Evolutionary conservation across 371 early-diverging fungal genomes (phyloP).

Genomic region (Zychaea mexicana): DNA sequence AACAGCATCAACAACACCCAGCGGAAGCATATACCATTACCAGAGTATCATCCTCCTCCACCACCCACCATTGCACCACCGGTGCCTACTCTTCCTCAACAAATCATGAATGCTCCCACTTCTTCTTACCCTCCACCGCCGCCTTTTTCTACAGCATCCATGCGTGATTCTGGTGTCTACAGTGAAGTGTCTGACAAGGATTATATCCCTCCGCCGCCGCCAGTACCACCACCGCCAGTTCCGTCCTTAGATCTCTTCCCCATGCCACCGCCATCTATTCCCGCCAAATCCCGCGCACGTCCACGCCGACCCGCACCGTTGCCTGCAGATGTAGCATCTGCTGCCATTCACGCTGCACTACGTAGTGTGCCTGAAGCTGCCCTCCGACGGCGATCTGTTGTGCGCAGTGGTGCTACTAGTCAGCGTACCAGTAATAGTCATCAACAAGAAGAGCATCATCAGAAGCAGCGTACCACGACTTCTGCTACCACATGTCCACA

Average conservation of each 20-base stretch:
- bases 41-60: slow-evolving; percentile 16
- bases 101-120: neutral
- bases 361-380: slow-evolving; percentile 35
- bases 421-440: too few species aligned
- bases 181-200: slow-evolving; percentile 40
- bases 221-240: slow-evolving; percentile 13
- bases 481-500: slow-evolving; percentile 30
- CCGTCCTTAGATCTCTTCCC: slow-evolving; percentile 15
- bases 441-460: neutral
- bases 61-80: neutral
- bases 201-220: slow-evolving; percentile 6
- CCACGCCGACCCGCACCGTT: slow-evolving; percentile 40
- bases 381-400: slow-evolving; percentile 31
- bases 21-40: slow-evolving; percentile 21
- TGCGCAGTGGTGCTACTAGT: slow-evolving; percentile 40
- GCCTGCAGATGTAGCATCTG: slow-evolving; percentile 36
- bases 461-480: neutral
- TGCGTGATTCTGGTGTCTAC: slow-evolving; percentile 44
- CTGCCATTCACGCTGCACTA: slow-evolving; percentile 31
- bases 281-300: slow-evolving; percentile 15
- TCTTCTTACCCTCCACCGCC: neutral
- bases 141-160: neutral
- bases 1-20: neutral
- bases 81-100: neutral
- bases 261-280: slow-evolving; percentile 30